These are phyloP conservation scores for Botrytis pseudocinerea DNA, from an alignment of 2,329 filamentous ascomycete species.

Conservation along the genomic window DNA sequence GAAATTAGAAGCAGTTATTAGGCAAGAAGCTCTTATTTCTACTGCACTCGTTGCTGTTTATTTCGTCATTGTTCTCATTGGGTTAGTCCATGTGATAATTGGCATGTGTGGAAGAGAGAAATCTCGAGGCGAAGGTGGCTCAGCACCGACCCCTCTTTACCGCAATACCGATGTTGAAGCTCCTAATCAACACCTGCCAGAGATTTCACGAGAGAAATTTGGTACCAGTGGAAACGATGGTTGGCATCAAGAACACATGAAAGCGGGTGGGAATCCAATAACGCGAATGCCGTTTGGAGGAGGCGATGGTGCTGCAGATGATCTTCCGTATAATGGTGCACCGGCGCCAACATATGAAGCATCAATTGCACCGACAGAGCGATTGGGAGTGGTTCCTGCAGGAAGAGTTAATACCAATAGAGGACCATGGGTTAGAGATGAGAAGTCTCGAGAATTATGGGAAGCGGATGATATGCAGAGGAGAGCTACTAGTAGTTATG, in stretches of 20 bases:
- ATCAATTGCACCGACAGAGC: not conserved
- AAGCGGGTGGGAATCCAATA: not conserved
- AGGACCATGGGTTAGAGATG: slow-evolving; percentile 6
- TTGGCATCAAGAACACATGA: slow-evolving; percentile 14
- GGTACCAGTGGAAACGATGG: not conserved
- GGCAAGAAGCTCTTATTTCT: slow-evolving; percentile 79
- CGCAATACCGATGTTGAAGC: not conserved
- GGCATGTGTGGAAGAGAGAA: slow-evolving; percentile 62
- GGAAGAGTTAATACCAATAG: not conserved
- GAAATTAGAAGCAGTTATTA: slow-evolving; percentile 66
- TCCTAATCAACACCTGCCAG: not conserved
- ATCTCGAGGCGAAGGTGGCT: slow-evolving; percentile 60
- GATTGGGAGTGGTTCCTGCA: not conserved
- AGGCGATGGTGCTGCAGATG: not conserved
- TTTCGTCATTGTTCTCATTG: slow-evolving; percentile 73
- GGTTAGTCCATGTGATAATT: slow-evolving; percentile 64
- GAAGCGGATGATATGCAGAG: not conserved
- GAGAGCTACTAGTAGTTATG: not conserved
- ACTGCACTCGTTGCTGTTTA: slow-evolving; percentile 73
- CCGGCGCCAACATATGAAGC: slow-evolving; percentile 5
- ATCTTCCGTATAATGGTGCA: not conserved
- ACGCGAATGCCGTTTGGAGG: not conserved
- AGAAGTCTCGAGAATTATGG: not conserved
- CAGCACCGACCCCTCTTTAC: slow-evolving; percentile 10
- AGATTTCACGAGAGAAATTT: not conserved